Conservation (phyloP, 129 eudicot species). For the Escallonia rubra region DNA sequence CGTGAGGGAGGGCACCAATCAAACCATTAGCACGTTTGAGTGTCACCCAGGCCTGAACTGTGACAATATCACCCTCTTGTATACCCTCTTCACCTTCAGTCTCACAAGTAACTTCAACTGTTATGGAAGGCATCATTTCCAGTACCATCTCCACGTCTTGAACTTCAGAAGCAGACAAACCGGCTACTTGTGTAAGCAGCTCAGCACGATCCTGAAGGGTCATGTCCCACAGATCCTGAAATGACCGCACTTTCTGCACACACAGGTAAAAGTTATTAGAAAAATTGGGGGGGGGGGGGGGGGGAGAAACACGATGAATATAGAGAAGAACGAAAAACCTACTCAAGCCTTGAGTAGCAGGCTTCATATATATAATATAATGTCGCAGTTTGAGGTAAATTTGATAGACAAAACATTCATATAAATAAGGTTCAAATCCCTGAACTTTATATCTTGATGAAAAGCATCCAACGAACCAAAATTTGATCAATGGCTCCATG, state of each 20-base stretch:
- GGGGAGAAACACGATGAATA: too few species aligned
- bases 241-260: slow-evolving; percentile 59
- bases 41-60: slow-evolving; percentile 78
- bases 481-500: neutral
- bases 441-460: too few species aligned
- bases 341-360: too few species aligned
- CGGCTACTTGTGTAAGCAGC: slow-evolving; percentile 61
- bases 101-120: slow-evolving; percentile 69
- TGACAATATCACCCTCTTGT: slow-evolving; percentile 90
- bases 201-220: slow-evolving; percentile 61
- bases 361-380: too few species aligned
- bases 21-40: slow-evolving; percentile 67
- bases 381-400: too few species aligned
- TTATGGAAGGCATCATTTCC: slow-evolving; percentile 65
- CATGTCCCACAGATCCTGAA: slow-evolving; percentile 75
- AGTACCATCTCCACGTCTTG: slow-evolving; percentile 81
- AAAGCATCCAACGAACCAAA: too few species aligned
- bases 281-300: too few species aligned
- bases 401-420: too few species aligned
- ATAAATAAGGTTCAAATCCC: too few species aligned
- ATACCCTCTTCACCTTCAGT: slow-evolving; percentile 98
- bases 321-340: too few species aligned
- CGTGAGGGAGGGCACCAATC: slow-evolving; percentile 76
- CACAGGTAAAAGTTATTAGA: neutral
- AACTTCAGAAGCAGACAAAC: slow-evolving; percentile 49